A percentile compares a stretch with the other conserved stretches of the same genome.
phyloP scores from a whole-genome alignment of 2,329 filamentous ascomycete genomes.

The Ceratocystis variospora region DNA sequence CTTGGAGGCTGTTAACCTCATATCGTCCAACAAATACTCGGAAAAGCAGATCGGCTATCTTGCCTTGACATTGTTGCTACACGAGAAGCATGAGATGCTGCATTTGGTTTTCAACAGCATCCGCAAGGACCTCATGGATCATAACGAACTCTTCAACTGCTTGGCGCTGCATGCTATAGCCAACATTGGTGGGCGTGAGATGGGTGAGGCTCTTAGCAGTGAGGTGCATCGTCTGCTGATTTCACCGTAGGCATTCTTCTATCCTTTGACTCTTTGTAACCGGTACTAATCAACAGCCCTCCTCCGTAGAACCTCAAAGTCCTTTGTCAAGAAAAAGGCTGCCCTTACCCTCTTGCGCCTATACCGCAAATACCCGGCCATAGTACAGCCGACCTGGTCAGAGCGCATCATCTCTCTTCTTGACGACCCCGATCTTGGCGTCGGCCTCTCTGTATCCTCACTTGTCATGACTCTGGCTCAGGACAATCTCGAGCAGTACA shows the following conservation, averaged over 20 bases:
- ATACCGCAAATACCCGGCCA: conserved; percentile 86
- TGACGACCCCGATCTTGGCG: conserved; percentile 90
- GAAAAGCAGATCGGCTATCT: conserved; percentile 99
- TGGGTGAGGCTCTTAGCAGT: conserved; percentile 82
- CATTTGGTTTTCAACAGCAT: conserved; percentile 98
- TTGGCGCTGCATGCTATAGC: conserved; percentile 93
- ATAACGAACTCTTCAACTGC: conserved; percentile 97
- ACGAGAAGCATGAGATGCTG: conserved; percentile 90
- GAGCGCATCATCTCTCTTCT: conserved; percentile 97
- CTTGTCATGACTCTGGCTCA: conserved; percentile 88
- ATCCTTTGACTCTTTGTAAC: neutral
- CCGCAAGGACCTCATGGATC: conserved; percentile 82
- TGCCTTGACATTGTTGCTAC: conserved; percentile 90
- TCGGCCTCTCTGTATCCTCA: conserved; percentile 88
- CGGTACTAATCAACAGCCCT: neutral
- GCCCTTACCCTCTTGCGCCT: conserved; percentile 82
- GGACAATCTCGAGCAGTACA: conserved; percentile 88
- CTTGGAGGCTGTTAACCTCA: conserved; percentile 93
- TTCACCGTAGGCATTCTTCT: conserved; percentile 59
- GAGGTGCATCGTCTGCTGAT: conserved; percentile 92
- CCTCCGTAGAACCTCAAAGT: conserved; percentile 52
- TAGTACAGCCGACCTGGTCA: conserved; percentile 92
- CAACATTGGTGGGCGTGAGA: conserved; percentile 90
- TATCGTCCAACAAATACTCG: conserved; percentile 92
- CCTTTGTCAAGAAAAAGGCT: conserved; percentile 98